phyloP scores from a whole-genome alignment of 2,329 filamentous ascomycete species.

The Fusarium irregulare region DNA sequence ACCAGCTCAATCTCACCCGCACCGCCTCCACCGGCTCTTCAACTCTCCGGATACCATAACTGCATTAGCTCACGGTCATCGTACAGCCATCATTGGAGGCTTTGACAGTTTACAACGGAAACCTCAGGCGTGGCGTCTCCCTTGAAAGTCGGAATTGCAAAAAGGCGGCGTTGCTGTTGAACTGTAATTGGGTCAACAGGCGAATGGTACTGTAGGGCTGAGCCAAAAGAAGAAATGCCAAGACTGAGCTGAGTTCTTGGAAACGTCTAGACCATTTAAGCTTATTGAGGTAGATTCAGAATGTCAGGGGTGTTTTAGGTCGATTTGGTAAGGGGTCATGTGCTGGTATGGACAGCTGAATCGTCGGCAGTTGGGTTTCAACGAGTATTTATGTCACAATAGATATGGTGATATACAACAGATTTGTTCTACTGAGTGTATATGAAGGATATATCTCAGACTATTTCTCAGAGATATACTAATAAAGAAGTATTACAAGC shows the following conservation, averaged over 20 bases:
- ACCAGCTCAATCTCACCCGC: not conserved
- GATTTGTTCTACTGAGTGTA: not conserved
- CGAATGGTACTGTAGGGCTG: conserved; percentile 24
- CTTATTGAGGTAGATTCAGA: conserved; percentile 2
- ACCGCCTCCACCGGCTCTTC: conserved; percentile 8
- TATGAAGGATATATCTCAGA: not conserved
- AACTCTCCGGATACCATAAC: conserved; percentile 11
- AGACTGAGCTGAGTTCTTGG: conserved; percentile 22
- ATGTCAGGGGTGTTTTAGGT: not conserved
- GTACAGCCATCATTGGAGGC: conserved; percentile 4
- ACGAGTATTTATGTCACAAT: not conserved
- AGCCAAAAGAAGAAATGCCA: conserved; percentile 18
- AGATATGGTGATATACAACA: no score
- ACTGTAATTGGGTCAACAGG: conserved; percentile 17
- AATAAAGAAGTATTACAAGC: not conserved
- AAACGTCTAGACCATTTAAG: conserved; percentile 32
- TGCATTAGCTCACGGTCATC: conserved; percentile 1
- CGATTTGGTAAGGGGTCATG: conserved; percentile 1
- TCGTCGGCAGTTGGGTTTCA: no score
- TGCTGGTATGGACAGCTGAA: not conserved
- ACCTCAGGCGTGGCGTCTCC: conserved; percentile 19
- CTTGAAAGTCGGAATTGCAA: not conserved
- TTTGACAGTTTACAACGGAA: not conserved
- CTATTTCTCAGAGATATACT: no score
- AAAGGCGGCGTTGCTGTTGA: conserved; percentile 13